These are phyloP conservation scores for Kazachstania taianensis DNA, from an alignment of 805 yeast species.

Conservation along the genomic window DNA sequence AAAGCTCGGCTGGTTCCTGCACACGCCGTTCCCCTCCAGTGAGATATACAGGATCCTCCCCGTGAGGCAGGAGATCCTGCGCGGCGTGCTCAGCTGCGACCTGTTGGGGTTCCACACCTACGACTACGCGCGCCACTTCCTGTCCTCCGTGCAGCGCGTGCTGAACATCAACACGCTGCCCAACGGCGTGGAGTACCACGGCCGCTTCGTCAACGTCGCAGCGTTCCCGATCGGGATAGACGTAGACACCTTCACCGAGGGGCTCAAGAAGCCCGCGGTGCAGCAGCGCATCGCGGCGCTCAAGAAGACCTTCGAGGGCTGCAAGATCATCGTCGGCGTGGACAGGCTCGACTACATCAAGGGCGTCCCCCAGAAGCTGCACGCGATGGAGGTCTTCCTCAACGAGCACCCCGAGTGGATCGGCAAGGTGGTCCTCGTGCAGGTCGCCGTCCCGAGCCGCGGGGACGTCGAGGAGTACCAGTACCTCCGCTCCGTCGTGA, in stretches of 20 bases:
- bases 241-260: slow-evolving; percentile 80
- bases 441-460: slow-evolving; percentile 94
- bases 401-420: slow-evolving; percentile 96
- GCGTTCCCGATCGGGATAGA: slow-evolving; percentile 99
- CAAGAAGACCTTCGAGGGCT: slow-evolving; percentile 56
- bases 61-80: slow-evolving; percentile 82
- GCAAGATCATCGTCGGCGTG: slow-evolving; percentile 89
- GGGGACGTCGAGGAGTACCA: slow-evolving; percentile 98
- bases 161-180: slow-evolving; percentile 78
- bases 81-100: slow-evolving; percentile 89
- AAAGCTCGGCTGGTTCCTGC: slow-evolving; percentile 85
- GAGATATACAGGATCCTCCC: slow-evolving; percentile 95
- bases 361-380: slow-evolving; percentile 95
- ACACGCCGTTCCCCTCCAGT: slow-evolving; percentile 96
- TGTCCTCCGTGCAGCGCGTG: slow-evolving; percentile 79
- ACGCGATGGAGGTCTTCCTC: slow-evolving; percentile 88
- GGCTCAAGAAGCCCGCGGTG: slow-evolving; percentile 55
- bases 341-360: slow-evolving; percentile 94
- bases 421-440: slow-evolving; percentile 91
- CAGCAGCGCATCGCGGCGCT: slow-evolving; percentile 54
- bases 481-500: slow-evolving; percentile 82
- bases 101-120: slow-evolving; percentile 98
- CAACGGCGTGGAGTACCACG: slow-evolving; percentile 73
- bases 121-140: slow-evolving; percentile 93
- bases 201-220: slow-evolving; percentile 74